Evolutionary conservation across 331 rosid species (phyloP).

Genomic region (Malus hybrid): DNA sequence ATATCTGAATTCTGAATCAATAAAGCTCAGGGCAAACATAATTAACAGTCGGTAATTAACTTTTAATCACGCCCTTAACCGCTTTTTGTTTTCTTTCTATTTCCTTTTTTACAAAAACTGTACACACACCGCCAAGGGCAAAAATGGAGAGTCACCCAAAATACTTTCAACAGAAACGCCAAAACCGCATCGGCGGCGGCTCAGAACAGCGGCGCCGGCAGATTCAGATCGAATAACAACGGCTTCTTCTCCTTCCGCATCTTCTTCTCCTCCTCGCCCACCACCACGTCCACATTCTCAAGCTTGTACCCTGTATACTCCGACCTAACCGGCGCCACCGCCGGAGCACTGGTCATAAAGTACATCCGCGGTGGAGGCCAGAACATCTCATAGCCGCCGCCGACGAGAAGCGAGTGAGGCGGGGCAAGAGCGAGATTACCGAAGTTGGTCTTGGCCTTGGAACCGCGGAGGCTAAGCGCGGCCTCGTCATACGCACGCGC

Average conservation of each 20-base stretch:
- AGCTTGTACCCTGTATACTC: slow-evolving; percentile 50
- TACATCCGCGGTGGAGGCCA: slow-evolving; percentile 17
- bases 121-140: neutral
- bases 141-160: neutral
- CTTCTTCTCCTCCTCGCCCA: slow-evolving; percentile 22
- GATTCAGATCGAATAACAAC: slow-evolving; percentile 50
- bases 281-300: slow-evolving; percentile 38
- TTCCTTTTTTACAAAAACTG: neutral
- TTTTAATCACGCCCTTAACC: neutral
- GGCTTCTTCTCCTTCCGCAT: slow-evolving; percentile 32
- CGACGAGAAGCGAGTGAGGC: neutral
- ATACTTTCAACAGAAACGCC: neutral
- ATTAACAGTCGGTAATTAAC: neutral
- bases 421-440: neutral
- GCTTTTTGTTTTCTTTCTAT: neutral
- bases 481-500: slow-evolving; percentile 79
- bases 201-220: slow-evolving; percentile 52
- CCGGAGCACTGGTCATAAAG: neutral
- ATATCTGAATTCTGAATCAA: neutral
- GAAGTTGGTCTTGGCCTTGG: slow-evolving; percentile 71
- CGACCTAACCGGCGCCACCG: slow-evolving; percentile 30
- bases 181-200: neutral
- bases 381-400: neutral
- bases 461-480: slow-evolving; percentile 58
- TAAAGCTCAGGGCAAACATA: neutral